Evolutionary conservation across 1,139 yeast genomes (phyloP), one percentile per base, ranked within the genome.

Genomic region (Lodderomyces pseudojiufengensis): DNA sequence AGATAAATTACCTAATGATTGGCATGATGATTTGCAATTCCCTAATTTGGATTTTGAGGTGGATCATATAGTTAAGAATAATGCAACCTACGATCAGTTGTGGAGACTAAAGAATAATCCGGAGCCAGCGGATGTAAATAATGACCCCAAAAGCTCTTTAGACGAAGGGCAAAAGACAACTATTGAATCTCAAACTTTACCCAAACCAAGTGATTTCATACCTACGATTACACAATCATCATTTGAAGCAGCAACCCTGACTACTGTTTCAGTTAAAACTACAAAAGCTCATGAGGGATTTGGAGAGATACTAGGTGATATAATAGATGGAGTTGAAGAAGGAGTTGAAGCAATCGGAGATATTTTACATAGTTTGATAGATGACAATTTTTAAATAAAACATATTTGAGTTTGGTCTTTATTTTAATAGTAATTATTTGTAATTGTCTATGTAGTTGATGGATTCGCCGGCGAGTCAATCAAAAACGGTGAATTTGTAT

Each of bases 31-130:
- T 0, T 50, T 57, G 20, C 51, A 47, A 7, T 85, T 80, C 50
- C 95, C 94, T 0, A 70, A 73, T 41, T 75, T 81, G 25, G 57
- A 65, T 1, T 82, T 73, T 43, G 52, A 56, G n/a, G 66, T 68
- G 7, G 72, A 70, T 3, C 76, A 70, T 33, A 47, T 70, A 7
- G 67, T 78, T 24, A 35, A 44, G 24, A 52, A 62, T 5, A 61
- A 60, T 43, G 69, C 84, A 1, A 76, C 84, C 0, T 78, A 77
- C 50, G 84, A 79, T 49, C 37, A 54, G 20, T 47, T 75, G 24
- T 76, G 64, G 65, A 59, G 66, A 43, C 42, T 42, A 38, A 33
- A 34, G n/a, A 16, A 14, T n/a, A 21, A 35, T 26, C 11, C 20
- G 9, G 27, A 23, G 8, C 29, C 23, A 12, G 20, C 7, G 20